phyloP scores from a whole-genome alignment of 2,329 filamentous ascomycete species.

The Trichoderma sp. region DNA sequence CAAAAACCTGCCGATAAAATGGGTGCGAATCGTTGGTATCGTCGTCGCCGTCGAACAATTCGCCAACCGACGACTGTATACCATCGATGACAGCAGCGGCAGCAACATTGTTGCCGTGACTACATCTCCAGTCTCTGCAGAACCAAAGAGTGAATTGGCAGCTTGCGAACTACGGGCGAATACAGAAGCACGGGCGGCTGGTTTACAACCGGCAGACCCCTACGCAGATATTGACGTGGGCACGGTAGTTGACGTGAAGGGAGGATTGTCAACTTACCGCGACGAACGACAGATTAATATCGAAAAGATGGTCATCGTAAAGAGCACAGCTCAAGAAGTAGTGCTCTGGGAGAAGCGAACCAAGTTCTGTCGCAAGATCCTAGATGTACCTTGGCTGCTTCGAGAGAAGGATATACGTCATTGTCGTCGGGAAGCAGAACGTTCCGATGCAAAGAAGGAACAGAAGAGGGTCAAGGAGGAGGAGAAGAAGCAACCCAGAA shows the following conservation, averaged over 20 bases:
- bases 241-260: conserved; percentile 59
- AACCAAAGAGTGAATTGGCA: background rate
- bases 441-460: conserved; percentile 34
- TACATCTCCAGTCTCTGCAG: background rate
- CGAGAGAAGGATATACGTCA: conserved; percentile 50
- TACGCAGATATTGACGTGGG: conserved; percentile 51
- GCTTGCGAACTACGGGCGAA: background rate
- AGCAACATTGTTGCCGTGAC: conserved; percentile 52
- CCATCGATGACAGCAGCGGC: conserved; percentile 67
- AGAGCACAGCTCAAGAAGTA: conserved; percentile 58
- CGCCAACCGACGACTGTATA: conserved; percentile 51
- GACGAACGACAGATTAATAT: conserved; percentile 55
- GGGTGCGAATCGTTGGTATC: conserved; percentile 70
- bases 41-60: conserved; percentile 64
- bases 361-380: conserved; percentile 52
- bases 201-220: background rate
- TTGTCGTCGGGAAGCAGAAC: conserved; percentile 52
- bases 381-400: conserved; percentile 59
- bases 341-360: conserved; percentile 59
- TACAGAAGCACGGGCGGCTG: conserved; percentile 7
- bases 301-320: conserved; percentile 50
- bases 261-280: conserved; percentile 51
- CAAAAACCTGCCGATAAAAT: conserved; percentile 74
- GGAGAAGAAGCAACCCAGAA: background rate
- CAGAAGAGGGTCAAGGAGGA: conserved; percentile 29